These are phyloP conservation scores for Dothiorella sarmentorum DNA, from an alignment of 2,329 filamentous ascomycete species.

Conservation along the genomic window DNA sequence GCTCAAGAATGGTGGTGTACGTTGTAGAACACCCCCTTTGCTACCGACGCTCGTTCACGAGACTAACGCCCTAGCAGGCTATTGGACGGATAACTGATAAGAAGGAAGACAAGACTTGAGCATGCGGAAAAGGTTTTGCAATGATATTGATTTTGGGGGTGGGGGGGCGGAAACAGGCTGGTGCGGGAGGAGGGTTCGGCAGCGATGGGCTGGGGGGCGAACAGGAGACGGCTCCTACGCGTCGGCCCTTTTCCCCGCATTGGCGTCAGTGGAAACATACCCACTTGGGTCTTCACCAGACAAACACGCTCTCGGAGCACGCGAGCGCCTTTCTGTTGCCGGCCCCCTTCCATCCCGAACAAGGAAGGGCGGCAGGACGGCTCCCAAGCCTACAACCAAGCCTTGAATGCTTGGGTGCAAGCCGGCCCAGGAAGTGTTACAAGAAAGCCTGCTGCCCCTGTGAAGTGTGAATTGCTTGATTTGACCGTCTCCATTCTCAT, in stretches of 20 bases:
- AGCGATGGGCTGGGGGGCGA: background rate
- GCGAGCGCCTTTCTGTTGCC: background rate
- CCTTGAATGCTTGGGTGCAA: conserved; percentile 21
- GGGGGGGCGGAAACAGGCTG: too few species aligned
- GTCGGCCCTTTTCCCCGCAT: conserved; percentile 12
- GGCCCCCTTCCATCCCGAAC: background rate
- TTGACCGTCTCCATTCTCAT: background rate
- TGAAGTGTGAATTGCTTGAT: background rate
- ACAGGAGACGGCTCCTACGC: background rate
- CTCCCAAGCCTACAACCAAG: background rate
- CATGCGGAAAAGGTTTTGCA: background rate
- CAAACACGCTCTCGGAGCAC: background rate
- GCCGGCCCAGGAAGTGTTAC: conserved; percentile 14
- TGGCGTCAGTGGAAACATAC: background rate
- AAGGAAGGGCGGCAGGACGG: background rate
- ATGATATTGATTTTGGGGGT: too few species aligned
- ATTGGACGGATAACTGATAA: background rate
- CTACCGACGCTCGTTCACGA: background rate
- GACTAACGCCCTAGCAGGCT: background rate
- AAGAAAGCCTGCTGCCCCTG: conserved; percentile 6
- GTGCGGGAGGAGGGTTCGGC: background rate
- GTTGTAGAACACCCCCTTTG: background rate
- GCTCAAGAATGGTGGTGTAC: background rate
- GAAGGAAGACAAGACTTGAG: background rate
- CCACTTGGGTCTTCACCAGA: background rate